Percentiles rank a stretch among this genome's conserved stretches.
Conservation (phyloP, 2,329 filamentous ascomycete species). For the Dactylellina drechsleri region DNA sequence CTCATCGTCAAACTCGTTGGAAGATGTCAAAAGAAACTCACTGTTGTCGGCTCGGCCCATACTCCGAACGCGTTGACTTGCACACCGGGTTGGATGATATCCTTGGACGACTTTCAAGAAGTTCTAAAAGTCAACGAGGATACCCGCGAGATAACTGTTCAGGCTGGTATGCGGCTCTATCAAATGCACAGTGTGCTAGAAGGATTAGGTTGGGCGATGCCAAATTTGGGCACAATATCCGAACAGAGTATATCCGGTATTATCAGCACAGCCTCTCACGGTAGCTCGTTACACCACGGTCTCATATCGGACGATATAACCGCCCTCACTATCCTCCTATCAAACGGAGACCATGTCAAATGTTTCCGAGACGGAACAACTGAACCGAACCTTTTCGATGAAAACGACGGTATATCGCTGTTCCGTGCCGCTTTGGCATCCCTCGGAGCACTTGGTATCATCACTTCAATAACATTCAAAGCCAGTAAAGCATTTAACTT, state of each 20-base stretch:
- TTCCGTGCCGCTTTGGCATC: constrained; percentile 90
- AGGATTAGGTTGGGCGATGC: constrained; percentile 80
- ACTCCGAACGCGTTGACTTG: constrained; percentile 92
- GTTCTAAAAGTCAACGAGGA: constrained; percentile 76
- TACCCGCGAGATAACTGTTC: constrained; percentile 75
- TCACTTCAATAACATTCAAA: constrained; percentile 87
- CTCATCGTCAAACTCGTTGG: constrained; percentile 84
- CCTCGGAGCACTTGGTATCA: constrained; percentile 87
- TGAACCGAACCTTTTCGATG: constrained; percentile 62
- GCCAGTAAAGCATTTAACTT: constrained; percentile 84
- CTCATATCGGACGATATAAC: constrained; percentile 82
- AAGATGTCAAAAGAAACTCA: constrained; percentile 80
- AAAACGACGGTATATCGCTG: constrained; percentile 67
- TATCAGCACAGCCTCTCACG: constrained; percentile 92
- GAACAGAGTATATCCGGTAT: constrained; percentile 92
- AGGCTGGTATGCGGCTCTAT: constrained; percentile 87
- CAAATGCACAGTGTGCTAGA: constrained; percentile 79
- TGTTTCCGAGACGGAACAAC: constrained; percentile 72
- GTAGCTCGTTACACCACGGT: constrained; percentile 84
- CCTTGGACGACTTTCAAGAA: constrained; percentile 82
- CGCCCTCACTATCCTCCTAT: constrained; percentile 80
- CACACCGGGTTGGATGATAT: constrained; percentile 82
- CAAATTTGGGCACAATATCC: constrained; percentile 93
- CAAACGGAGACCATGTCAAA: constrained; percentile 77
- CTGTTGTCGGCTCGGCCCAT: constrained; percentile 89